Percentiles rank a stretch among this genome's conserved stretches.
These are phyloP conservation scores for Cladosporium sp. DNA, from an alignment of 2,329 filamentous ascomycete species.

Conservation along the genomic window DNA sequence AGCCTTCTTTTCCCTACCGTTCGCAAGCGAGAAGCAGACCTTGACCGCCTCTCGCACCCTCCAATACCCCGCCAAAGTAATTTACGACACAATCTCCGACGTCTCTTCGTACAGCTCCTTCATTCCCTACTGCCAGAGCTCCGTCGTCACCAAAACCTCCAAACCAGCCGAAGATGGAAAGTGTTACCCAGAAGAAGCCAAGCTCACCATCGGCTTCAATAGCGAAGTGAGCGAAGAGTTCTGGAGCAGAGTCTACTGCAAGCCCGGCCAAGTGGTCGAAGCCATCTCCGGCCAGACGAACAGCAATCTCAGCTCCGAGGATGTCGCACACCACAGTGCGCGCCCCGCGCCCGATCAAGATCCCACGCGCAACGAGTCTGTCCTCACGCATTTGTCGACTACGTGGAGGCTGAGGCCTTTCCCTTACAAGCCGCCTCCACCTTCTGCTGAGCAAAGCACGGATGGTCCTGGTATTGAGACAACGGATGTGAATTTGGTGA, in stretches of 20 bases:
- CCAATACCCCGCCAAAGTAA: slow-evolving; percentile 63
- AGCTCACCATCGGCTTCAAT: slow-evolving; percentile 80
- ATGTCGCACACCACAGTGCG: slow-evolving; percentile 40
- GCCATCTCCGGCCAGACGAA: slow-evolving; percentile 62
- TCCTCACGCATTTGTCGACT: slow-evolving; percentile 67
- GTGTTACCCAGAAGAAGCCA: slow-evolving; percentile 68
- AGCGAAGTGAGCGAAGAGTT: slow-evolving; percentile 78
- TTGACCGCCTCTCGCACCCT: slow-evolving; percentile 72
- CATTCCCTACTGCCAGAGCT: slow-evolving; percentile 83
- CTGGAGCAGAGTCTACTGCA: slow-evolving; percentile 72
- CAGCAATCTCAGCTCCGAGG: slow-evolving; percentile 39
- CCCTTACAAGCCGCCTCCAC: slow-evolving; percentile 43
- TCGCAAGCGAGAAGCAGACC: slow-evolving; percentile 53
- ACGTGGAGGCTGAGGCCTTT: slow-evolving; percentile 60
- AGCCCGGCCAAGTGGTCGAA: slow-evolving; percentile 69
- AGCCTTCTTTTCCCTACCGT: slow-evolving; percentile 43
- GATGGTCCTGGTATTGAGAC: slow-evolving; percentile 39
- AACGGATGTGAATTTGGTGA: slow-evolving; percentile 71
- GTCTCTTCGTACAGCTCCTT: slow-evolving; percentile 79
- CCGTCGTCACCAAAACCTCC: slow-evolving; percentile 73
- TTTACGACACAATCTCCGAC: slow-evolving; percentile 86
- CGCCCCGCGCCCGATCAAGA: slow-evolving; percentile 36
- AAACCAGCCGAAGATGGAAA: slow-evolving; percentile 38
- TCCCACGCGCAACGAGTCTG: slow-evolving; percentile 25
- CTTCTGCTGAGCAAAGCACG: slow-evolving; percentile 31